Base-by-base conservation (phyloP, 2,329 filamentous ascomycete genomes). In the Zymoseptoria tritici region DNA sequence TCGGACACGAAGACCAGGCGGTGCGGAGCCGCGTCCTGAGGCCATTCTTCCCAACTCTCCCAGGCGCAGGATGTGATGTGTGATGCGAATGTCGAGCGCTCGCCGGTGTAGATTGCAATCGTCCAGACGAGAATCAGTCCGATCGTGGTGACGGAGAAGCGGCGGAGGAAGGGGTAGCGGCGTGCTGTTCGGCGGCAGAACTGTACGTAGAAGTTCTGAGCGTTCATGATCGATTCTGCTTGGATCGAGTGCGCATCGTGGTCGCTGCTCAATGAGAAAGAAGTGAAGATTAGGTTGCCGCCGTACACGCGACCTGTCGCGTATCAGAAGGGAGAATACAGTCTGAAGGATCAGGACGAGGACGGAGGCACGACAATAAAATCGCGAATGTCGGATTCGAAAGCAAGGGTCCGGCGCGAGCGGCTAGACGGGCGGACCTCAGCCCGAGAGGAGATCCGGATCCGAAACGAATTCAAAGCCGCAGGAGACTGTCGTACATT, bases 31-130 rank as follows among this genome's bases (percentile, higher is more conserved):
- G 92, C 88, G 66, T 82, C 85, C 68, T 82, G 76, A 57, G 91
- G 90, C 94, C 94, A 99, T 74, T 84, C 82, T 79, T 99, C 94
- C 94, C 94, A 99, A 49, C 83, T 83, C 42, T 84, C 81, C 94
- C 94, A 99, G 57, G 83, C 77, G 74, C 94, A 99, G 56, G 78
- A 80, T 58, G 83, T 78, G 16, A 96, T 83, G 61, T 83, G 85
- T 64, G 83, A 83, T 57, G 82, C 80, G 73, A 95, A 97, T 42
- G 87, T 82, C 75, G 83, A 88, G 60, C 89, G 81, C 78, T 99
- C 94, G 1, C 93, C 91, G 85, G 90, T 94, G 65, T 94, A 84
- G 63, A 99, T 70, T 20, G 89, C 81, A 21, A 90, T 73, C 49
- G 91, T 68, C 93, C 94, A 99, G 52, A 92, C 60, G 1, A 71